phyloP scores from a whole-genome alignment of 164 flowering plant genomes.

The Berberis vulgaris region DNA sequence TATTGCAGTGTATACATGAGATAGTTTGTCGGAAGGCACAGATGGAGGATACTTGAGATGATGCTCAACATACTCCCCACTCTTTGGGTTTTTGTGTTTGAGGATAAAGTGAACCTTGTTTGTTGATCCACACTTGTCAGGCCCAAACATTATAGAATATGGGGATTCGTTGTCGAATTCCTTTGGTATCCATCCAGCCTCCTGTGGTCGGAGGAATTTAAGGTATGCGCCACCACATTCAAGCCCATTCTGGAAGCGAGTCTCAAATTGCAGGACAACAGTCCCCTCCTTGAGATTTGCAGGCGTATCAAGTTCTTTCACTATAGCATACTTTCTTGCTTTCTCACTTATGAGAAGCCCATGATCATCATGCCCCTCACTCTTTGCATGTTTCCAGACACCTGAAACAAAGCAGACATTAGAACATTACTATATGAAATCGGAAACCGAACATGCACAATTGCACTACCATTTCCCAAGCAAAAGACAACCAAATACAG shows the following conservation, averaged over 20 bases:
- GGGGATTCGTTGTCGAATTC: constrained; percentile 90
- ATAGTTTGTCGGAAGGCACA: constrained; percentile 79
- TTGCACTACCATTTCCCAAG: too few relatives aligned
- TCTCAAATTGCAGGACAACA: constrained; percentile 78
- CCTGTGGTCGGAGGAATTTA: constrained; percentile 94
- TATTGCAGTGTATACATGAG: constrained; percentile 87
- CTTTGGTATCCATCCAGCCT: constrained; percentile 82
- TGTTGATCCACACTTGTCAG: constrained; percentile 91
- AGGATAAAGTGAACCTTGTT: constrained; percentile 94
- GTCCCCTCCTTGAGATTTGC: constrained; percentile 59
- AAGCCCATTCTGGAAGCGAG: constrained; percentile 85
- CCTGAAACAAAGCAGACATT: constrained; percentile 33
- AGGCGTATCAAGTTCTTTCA: constrained; percentile 67
- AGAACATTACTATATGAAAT: neutral
- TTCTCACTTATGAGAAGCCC: constrained; percentile 95
- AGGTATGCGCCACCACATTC: constrained; percentile 98
- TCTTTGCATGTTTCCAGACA: constrained; percentile 90
- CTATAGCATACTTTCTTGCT: constrained; percentile 92
- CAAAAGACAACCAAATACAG: too few relatives aligned
- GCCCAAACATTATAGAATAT: constrained; percentile 96
- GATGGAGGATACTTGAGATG: constrained; percentile 86
- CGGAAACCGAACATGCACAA: too few relatives aligned
- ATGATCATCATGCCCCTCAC: constrained; percentile 96
- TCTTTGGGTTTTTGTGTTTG: constrained; percentile 94
- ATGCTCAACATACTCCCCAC: constrained; percentile 80